Evolutionary conservation across 148 eudicot genomes (phyloP), one percentile per base, ranked within the genome.

Genomic region (Rhododendron griersonianum): DNA sequence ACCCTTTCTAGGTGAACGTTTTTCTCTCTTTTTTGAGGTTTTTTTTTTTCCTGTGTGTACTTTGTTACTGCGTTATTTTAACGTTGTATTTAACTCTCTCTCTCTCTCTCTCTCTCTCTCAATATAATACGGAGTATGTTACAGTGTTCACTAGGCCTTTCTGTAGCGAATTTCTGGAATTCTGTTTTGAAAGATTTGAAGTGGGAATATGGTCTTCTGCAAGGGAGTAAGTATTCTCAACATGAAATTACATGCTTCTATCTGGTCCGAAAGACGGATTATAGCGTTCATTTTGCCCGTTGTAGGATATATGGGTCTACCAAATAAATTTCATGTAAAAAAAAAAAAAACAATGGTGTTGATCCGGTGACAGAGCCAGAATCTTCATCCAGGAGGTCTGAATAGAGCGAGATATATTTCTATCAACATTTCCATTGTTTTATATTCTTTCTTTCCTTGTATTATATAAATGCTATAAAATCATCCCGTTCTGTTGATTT

Each of bases 181-280:
- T 90, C 67, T 92, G 94, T 80, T 86, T 94, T 19, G 90, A 93
- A 45, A 89, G 86, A 51, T 94, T 92, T 89, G 90, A 93, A 80
- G 95, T 94, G 8, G 96, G 92, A 47, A 37, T 94, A 16, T 94
- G 96, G 94, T 93, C 94, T 21, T 86, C 93, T 55, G 90, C 90
- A 0, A 89, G 78, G 89, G 89, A 86, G 95, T 91, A 84, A 87
- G 93, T 88, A 81, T 39, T 55, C 61, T 4, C 23, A 55, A 55
- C 61, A 18, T 55, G 61, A 55, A 55, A 55, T 16, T 18, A 16
- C 21, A 55, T 55, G 45, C 45, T 55, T 18, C 23, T 5, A 4
- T 55, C 61, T 55, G 21, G 61, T 9, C 18, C 5, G 18, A 51
- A 13, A 51, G 10, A 51, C 18, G 4, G 57, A 51, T 51, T 51